Conservation (phyloP, 768 basidiomycete genomes). For the Sarcodon aspratus region DNA sequence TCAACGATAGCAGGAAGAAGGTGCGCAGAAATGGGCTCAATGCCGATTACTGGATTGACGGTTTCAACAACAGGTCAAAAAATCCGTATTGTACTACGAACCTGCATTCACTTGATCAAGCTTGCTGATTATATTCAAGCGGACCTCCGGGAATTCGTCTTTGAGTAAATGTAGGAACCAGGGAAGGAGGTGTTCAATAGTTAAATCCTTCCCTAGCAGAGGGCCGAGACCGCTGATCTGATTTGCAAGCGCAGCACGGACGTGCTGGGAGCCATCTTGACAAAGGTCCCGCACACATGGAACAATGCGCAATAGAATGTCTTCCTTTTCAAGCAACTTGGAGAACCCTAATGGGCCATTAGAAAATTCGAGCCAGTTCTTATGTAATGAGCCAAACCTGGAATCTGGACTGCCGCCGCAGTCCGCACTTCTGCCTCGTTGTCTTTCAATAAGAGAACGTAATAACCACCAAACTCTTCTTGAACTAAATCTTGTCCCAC, state of each 20-base stretch:
- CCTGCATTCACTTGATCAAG: conserved; percentile 91
- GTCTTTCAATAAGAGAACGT: conserved; percentile 90
- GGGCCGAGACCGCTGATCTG: conserved; percentile 97
- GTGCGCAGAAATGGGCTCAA: conserved; percentile 87
- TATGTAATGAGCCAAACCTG: conserved; percentile 42
- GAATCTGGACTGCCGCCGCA: conserved; percentile 92
- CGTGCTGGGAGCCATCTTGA: conserved; percentile 93
- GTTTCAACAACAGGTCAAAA: not conserved
- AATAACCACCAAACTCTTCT: conserved; percentile 89
- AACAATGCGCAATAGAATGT: conserved; percentile 84
- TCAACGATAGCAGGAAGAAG: conserved; percentile 96
- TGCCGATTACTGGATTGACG: conserved; percentile 74
- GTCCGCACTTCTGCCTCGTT: conserved; percentile 98
- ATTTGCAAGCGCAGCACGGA: conserved; percentile 90
- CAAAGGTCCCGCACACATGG: conserved; percentile 93
- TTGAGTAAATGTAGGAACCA: conserved; percentile 94
- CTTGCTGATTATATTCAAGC: conserved; percentile 97
- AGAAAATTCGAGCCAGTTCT: conserved; percentile 4
- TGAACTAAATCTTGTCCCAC: conserved; percentile 84
- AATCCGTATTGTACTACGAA: conserved; percentile 22
- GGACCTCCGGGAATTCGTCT: conserved; percentile 97
- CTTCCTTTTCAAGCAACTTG: conserved; percentile 85
- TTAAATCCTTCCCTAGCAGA: conserved; percentile 83
- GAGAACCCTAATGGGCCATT: conserved; percentile 64
- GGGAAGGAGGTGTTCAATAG: conserved; percentile 93